Evolutionary conservation across 768 basidiomycete genomes (phyloP), one percentile per base, ranked within the genome.

Genomic region (Macrocybe gigantea): DNA sequence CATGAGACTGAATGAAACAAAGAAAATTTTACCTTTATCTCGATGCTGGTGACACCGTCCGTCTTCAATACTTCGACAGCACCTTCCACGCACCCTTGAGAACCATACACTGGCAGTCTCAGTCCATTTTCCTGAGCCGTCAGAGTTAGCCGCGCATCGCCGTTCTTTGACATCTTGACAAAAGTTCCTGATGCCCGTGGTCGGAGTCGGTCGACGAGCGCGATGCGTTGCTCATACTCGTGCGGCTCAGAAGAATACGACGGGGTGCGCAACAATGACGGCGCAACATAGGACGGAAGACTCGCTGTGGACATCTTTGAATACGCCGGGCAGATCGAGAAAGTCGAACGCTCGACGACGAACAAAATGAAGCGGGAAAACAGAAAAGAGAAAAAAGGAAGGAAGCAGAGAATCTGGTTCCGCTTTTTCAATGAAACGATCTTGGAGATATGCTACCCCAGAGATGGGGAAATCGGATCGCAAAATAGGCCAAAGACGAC

Each of bases 161-260:
- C 78, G 42, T 67, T 71, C 59, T 72, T 82, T 2, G 80, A 75
- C 50, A 77, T 72, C 61, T 87, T 87, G 45, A 78, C 66, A 53
- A 81, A 83, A 45, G 68, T 69, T 5, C 74, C 73, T 12, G 69
- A 61, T 3, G 72, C 70, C 30, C 76, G 64, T 13, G 67, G 57
- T 5, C 67, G 64, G 33, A 62, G 49, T 6, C 70, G 66, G 33
- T 68, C 68, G 29, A 62, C 69, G 30, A 77, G 61, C 7, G 80
- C 74, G 43, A 84, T 56, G 3, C 74, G 75, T 49, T 71, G 75
- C 58, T 85, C 83, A 49, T 72, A 64, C 29, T 69, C 56, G 22
- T 70, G 73, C 1, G 82, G 82, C 51, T 79, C 72, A 8, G 71
- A 70, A 3, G 80, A 71, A 58, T 85, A 85, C 12, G 63, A 74